These are phyloP conservation scores for Nakaseomyces uthaithaninus DNA, from an alignment of 1,139 yeast species.

Conservation along the genomic window DNA sequence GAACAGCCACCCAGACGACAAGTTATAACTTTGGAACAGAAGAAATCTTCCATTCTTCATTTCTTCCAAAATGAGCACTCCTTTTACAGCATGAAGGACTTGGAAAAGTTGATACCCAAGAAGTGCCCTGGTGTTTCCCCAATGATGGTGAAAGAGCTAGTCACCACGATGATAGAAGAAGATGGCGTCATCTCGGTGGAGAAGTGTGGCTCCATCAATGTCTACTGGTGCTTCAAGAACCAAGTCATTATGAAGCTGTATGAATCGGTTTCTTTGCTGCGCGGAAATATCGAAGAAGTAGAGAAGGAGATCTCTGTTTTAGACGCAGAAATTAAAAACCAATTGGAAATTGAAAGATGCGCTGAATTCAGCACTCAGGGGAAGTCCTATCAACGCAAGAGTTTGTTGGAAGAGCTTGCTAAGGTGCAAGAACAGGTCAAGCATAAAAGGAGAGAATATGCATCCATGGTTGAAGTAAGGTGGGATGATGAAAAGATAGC, in stretches of 20 bases:
- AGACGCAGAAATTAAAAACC: background rate
- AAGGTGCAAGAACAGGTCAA: conserved; percentile 1
- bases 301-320: background rate
- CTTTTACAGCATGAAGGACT: conserved; percentile 44
- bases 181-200: conserved; percentile 42
- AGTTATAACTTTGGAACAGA: conserved; percentile 35
- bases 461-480: conserved; percentile 11
- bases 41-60: conserved; percentile 33
- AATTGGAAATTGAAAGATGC: background rate
- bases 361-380: background rate
- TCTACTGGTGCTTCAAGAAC: conserved; percentile 47
- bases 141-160: conserved; percentile 44
- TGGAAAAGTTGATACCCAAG: conserved; percentile 42
- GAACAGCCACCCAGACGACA: conserved; percentile 24
- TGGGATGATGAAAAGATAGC: conserved; percentile 18
- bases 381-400: background rate
- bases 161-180: conserved; percentile 40
- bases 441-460: conserved; percentile 9
- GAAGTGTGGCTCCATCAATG: conserved; percentile 47
- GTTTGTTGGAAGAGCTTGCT: conserved; percentile 10
- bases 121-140: conserved; percentile 37
- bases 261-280: conserved; percentile 9
- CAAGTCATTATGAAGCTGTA: conserved; percentile 31
- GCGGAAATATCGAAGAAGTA: background rate
- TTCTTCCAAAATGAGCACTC: conserved; percentile 38